Conservation (phyloP, 2,329 filamentous ascomycete genomes). For the Colletotrichum agaves region DNA sequence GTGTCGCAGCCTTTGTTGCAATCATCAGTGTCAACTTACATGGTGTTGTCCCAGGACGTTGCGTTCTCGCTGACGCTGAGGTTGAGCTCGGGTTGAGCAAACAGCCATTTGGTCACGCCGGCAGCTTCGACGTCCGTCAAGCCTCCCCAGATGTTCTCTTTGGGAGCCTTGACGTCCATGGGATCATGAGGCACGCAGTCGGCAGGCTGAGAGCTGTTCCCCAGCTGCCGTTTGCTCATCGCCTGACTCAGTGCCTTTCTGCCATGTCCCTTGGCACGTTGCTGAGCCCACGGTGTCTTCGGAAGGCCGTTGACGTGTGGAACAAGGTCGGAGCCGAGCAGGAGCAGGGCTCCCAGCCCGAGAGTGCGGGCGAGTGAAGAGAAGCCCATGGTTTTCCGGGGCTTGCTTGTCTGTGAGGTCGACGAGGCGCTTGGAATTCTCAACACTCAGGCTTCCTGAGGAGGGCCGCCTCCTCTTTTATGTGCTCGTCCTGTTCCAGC, state of each 20-base stretch:
- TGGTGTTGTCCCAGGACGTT: slow-evolving; percentile 50
- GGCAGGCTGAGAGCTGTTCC: neutral
- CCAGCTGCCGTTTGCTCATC: slow-evolving; percentile 20
- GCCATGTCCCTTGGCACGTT: slow-evolving; percentile 28
- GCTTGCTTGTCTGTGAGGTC: neutral
- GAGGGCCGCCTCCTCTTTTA: neutral
- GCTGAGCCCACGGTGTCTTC: slow-evolving; percentile 28
- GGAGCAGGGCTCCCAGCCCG: slow-evolving; percentile 19
- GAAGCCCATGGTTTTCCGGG: neutral
- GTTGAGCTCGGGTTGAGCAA: slow-evolving; percentile 52
- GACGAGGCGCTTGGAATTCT: neutral
- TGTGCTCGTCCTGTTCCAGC: fast-evolving
- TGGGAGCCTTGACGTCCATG: slow-evolving; percentile 47
- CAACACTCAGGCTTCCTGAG: fast-evolving
- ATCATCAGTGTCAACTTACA: slow-evolving; percentile 40
- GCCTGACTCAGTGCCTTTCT: slow-evolving; percentile 24
- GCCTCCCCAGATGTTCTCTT: slow-evolving; percentile 54
- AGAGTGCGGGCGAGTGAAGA: slow-evolving; percentile 3
- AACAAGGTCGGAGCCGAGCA: slow-evolving; percentile 12
- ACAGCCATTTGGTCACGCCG: slow-evolving; percentile 52
- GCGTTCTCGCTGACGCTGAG: slow-evolving; percentile 49
- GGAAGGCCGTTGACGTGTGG: slow-evolving; percentile 13
- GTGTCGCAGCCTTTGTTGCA: fast-evolving
- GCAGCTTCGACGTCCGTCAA: slow-evolving; percentile 51
- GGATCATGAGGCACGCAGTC: slow-evolving; percentile 22